Evolutionary conservation across 352 stramenopile species (phyloP).

Genomic region (Pythium brachiatum): DNA sequence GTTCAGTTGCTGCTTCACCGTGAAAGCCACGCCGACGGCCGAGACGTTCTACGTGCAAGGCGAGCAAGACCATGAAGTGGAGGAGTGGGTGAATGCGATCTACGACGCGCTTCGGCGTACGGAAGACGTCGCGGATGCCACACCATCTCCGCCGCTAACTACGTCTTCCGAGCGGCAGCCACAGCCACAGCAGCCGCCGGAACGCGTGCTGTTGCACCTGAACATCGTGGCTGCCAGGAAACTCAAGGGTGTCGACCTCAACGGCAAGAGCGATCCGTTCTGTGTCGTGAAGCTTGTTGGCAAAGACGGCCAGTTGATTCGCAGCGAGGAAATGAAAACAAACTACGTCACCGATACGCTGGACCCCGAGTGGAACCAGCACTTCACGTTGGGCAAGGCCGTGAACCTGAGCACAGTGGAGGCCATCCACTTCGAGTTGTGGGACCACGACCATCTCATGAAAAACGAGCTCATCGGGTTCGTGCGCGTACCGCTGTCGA

Average conservation of each 20-base stretch:
- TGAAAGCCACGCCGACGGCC: slow-evolving; percentile 42
- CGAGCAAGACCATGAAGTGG: slow-evolving; percentile 62
- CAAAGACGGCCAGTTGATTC: slow-evolving; percentile 53
- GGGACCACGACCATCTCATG: slow-evolving; percentile 55
- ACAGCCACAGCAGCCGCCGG: slow-evolving; percentile 19
- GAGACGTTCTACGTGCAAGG: slow-evolving; percentile 59
- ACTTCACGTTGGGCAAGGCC: slow-evolving; percentile 43
- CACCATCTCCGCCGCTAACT: slow-evolving; percentile 5
- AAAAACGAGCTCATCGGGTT: slow-evolving; percentile 55
- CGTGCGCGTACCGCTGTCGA: slow-evolving; percentile 52
- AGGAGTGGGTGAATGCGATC: slow-evolving; percentile 57
- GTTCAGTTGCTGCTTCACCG: slow-evolving; percentile 50
- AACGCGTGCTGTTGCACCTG: slow-evolving; percentile 46
- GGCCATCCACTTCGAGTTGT: slow-evolving; percentile 57
- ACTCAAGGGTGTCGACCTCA: slow-evolving; percentile 52
- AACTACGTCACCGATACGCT: slow-evolving; percentile 46
- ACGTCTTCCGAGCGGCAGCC: slow-evolving; percentile 12
- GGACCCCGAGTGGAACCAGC: slow-evolving; percentile 53
- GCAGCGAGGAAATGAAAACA: slow-evolving; percentile 57
- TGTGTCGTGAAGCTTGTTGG: slow-evolving; percentile 61
- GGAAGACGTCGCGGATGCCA: slow-evolving; percentile 22
- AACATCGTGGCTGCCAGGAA: slow-evolving; percentile 51
- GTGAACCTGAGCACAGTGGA: slow-evolving; percentile 56
- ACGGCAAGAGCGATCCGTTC: slow-evolving; percentile 71
- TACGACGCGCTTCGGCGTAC: slow-evolving; percentile 49